Conservation (phyloP, 768 basidiomycete species). For the Serendipita indica region DNA sequence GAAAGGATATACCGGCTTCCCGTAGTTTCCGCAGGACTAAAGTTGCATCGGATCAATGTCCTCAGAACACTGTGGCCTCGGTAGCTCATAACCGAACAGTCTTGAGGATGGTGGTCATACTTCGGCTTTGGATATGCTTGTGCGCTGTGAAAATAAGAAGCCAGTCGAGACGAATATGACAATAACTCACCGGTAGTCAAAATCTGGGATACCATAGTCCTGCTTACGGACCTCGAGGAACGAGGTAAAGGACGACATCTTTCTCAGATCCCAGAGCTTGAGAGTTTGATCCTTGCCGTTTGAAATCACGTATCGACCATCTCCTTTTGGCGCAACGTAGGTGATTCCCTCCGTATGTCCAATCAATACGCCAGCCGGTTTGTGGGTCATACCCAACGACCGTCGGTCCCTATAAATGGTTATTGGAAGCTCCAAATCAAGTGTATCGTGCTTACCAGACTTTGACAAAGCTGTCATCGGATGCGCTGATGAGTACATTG, state of each 20-base stretch:
- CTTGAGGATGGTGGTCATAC: conserved; percentile 56
- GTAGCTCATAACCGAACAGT: conserved; percentile 93
- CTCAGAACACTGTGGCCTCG: conserved; percentile 79
- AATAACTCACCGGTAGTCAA: conserved; percentile 67
- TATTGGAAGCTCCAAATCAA: not conserved
- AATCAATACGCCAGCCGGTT: conserved; percentile 83
- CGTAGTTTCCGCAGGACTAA: conserved; percentile 85
- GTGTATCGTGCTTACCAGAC: conserved; percentile 53
- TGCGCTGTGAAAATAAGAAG: conserved; percentile 29
- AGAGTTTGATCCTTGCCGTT: conserved; percentile 94
- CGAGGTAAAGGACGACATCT: conserved; percentile 67
- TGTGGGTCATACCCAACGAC: conserved; percentile 34
- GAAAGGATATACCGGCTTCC: conserved; percentile 90
- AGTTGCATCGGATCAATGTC: conserved; percentile 92
- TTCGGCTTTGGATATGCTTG: conserved; percentile 45
- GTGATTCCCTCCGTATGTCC: conserved; percentile 96
- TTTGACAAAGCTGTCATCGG: conserved; percentile 89
- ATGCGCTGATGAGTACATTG: conserved; percentile 88
- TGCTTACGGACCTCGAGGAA: conserved; percentile 38
- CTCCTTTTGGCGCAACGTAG: conserved; percentile 88
- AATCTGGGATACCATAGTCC: conserved; percentile 43
- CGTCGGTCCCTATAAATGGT: conserved; percentile 37
- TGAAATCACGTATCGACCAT: conserved; percentile 87
- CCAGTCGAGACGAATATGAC: conserved; percentile 24
- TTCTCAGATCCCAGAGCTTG: conserved; percentile 85